phyloP scores from a whole-genome alignment of 768 basidiomycete genomes.

The Auricularia sp. region DNA sequence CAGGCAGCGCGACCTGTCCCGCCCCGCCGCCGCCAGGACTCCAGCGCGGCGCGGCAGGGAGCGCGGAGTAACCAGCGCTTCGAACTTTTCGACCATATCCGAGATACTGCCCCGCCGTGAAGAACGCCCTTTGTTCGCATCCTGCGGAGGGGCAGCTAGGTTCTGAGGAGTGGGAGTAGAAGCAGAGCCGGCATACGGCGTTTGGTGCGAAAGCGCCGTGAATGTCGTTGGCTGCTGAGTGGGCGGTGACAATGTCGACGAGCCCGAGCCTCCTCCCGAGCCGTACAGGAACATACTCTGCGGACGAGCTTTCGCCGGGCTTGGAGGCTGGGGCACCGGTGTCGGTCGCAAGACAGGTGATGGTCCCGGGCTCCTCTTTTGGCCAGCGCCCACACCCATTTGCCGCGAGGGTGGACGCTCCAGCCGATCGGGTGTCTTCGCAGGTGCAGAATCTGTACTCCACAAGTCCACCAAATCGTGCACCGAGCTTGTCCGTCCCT shows the following conservation, averaged over 20 bases:
- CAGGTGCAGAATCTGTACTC: constrained; percentile 37
- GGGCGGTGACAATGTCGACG: neutral
- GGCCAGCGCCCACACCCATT: neutral
- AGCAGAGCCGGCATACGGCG: neutral
- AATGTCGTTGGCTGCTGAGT: neutral
- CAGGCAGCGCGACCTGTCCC: constrained; percentile 1
- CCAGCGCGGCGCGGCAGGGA: constrained; percentile 21
- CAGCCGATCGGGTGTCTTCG: neutral
- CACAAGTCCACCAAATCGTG: constrained; percentile 76
- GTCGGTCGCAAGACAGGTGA: neutral
- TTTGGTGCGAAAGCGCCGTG: neutral
- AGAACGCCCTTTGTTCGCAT: constrained; percentile 30
- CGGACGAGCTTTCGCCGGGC: neutral
- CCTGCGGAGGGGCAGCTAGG: constrained; percentile 37
- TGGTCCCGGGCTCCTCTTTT: neutral
- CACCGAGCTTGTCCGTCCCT: constrained; percentile 68
- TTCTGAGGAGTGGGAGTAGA: neutral
- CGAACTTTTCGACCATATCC: constrained; percentile 77
- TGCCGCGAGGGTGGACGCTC: neutral
- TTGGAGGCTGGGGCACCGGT: neutral
- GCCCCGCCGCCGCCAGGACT: neutral
- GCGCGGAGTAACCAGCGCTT: constrained; percentile 42
- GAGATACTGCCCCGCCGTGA: constrained; percentile 68
- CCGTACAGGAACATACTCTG: constrained; percentile 1
- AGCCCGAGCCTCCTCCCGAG: neutral